Conservation (phyloP, 2,329 filamentous ascomycete species). For the Fusarium papillatum region DNA sequence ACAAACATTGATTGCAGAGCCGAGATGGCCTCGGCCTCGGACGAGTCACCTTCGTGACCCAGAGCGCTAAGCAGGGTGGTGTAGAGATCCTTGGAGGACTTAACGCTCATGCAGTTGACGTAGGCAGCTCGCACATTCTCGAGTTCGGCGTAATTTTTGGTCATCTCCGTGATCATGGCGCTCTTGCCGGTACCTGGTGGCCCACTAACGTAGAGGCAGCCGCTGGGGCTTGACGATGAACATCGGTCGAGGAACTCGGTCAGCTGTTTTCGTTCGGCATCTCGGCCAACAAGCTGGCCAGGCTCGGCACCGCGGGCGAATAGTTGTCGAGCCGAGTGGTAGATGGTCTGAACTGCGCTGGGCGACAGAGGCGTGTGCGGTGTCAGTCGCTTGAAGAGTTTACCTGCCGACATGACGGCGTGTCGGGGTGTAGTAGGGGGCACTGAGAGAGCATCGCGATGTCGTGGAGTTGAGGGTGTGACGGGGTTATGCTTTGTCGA, state of each 20-base stretch:
- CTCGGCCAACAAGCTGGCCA: conserved; percentile 82
- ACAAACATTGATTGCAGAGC: conserved; percentile 80
- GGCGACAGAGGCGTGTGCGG: conserved; percentile 82
- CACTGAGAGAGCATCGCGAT: conserved; percentile 82
- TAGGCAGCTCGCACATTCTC: conserved; percentile 77
- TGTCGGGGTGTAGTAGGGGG: conserved; percentile 86
- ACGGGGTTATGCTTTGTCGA: conserved; percentile 63
- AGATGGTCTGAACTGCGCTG: conserved; percentile 79
- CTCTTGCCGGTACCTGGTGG: conserved; percentile 98
- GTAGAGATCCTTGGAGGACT: conserved; percentile 89
- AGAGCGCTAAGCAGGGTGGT: conserved; percentile 81
- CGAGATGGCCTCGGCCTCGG: conserved; percentile 76
- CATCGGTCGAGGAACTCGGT: conserved; percentile 76
- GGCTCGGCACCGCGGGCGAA: conserved; percentile 86
- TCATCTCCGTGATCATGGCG: conserved; percentile 88
- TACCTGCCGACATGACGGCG: conserved; percentile 82
- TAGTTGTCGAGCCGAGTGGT: conserved; percentile 87
- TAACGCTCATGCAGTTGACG: conserved; percentile 98
- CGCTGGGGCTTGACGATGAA: conserved; percentile 71
- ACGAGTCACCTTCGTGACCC: conserved; percentile 68
- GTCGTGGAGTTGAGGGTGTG: conserved; percentile 81
- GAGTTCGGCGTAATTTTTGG: conserved; percentile 67
- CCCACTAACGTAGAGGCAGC: conserved; percentile 95
- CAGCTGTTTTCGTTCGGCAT: conserved; percentile 76
- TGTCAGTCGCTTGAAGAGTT: conserved; percentile 82